These are phyloP conservation scores for Chalaropsis ovoidea DNA, from an alignment of 2,329 filamentous ascomycete species.

Conservation along the genomic window DNA sequence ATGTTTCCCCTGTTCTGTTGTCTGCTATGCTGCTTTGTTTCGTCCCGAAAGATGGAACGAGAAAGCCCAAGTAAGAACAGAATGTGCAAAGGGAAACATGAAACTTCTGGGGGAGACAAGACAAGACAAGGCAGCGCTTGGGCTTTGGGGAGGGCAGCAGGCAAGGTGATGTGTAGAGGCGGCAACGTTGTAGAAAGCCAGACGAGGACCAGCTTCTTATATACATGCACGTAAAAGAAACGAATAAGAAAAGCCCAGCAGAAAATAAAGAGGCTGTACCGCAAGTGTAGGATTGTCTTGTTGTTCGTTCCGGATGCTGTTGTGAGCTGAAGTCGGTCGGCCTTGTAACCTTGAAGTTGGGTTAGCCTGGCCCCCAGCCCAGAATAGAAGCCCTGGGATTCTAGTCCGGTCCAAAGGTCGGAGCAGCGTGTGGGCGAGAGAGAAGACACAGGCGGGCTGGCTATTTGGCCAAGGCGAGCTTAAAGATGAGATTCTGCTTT, in stretches of 20 bases:
- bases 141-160: neutral
- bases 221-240: neutral
- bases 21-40: conserved; percentile 10
- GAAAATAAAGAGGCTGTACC: conserved; percentile 12
- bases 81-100: conserved; percentile 13
- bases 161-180: neutral
- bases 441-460: no score
- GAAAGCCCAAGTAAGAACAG: neutral
- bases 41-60: conserved; percentile 5
- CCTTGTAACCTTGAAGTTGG: neutral
- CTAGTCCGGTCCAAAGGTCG: no score
- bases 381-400: neutral
- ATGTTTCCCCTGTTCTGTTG: conserved; percentile 3
- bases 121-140: neutral
- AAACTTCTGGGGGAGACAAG: conserved; percentile 11
- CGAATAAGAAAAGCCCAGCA: neutral
- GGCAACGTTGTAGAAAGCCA: neutral
- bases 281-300: conserved; percentile 1
- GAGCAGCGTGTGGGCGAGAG: no score
- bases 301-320: conserved; percentile 4
- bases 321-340: conserved; percentile 6
- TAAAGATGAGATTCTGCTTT: neutral
- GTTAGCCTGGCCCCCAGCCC: neutral
- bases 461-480: neutral
- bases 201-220: neutral